phyloP scores from a whole-genome alignment of 306 rosid genomes.

The Sicyos baderoa region DNA sequence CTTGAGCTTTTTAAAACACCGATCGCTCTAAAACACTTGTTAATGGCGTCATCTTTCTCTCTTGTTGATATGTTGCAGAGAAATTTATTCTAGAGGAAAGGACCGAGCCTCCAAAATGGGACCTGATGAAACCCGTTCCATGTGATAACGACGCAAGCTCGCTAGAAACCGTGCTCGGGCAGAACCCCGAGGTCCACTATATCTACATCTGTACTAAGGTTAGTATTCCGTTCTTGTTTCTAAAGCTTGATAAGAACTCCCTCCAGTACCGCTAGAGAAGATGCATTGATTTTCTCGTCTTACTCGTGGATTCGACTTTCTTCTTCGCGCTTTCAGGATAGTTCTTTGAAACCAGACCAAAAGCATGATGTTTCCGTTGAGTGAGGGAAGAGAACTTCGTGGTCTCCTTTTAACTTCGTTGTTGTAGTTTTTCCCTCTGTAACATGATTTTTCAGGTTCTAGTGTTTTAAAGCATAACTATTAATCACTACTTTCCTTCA shows the following conservation, averaged over 20 bases:
- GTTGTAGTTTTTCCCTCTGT: not conserved
- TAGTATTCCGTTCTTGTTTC: not conserved
- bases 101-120: conserved; percentile 48
- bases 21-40: no score
- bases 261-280: not conserved
- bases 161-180: conserved; percentile 52
- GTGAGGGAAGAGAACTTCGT: not conserved
- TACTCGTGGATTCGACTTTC: not conserved
- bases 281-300: not conserved
- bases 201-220: conserved; percentile 73
- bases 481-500: conserved; percentile 1
- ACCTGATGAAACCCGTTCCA: conserved; percentile 65
- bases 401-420: not conserved
- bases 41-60: not conserved
- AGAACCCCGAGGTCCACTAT: conserved; percentile 63
- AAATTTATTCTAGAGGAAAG: conserved; percentile 48
- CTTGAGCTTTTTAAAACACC: no score
- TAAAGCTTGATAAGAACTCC: not conserved
- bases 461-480: not conserved
- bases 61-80: conserved; percentile 33
- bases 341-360: conserved; percentile 1
- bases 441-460: not conserved
- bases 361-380: not conserved
- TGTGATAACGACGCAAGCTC: conserved; percentile 51
- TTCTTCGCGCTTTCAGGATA: not conserved